Percentiles rank a stretch among this genome's conserved stretches.
phyloP scores from a whole-genome alignment of 257 asterid species.

The Solanum clarkiae region DNA sequence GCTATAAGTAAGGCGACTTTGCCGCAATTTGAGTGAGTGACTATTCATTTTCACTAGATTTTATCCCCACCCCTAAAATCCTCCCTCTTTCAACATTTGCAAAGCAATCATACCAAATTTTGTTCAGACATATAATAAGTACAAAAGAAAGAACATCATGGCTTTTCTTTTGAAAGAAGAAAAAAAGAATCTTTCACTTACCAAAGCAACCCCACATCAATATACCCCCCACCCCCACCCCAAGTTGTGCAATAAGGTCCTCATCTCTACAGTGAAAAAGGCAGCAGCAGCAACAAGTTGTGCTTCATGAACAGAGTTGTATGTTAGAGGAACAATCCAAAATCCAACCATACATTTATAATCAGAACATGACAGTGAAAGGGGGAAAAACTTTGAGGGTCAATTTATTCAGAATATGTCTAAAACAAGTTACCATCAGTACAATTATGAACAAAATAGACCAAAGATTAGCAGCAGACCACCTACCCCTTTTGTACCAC shows the following conservation, averaged over 20 bases:
- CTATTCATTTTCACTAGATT: background rate
- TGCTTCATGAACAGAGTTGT: background rate
- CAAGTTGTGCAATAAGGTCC: background rate
- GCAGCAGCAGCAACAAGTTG: background rate
- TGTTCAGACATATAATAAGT: background rate
- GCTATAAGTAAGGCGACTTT: too few species aligned
- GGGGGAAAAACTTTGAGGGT: background rate
- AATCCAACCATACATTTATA: background rate
- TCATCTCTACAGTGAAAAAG: background rate
- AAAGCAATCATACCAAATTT: background rate
- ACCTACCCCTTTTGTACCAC: conserved; percentile 3
- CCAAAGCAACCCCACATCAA: conserved; percentile 6
- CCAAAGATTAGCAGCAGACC: background rate
- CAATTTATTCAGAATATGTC: conserved; percentile 10
- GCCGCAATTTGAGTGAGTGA: background rate
- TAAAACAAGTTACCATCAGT: conserved; percentile 8
- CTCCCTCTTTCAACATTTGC: background rate
- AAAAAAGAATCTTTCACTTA: conserved; percentile 10
- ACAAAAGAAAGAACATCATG: background rate
- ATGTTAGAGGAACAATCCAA: background rate
- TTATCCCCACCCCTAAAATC: background rate
- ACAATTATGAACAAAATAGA: conserved; percentile 12
- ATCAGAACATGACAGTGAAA: background rate
- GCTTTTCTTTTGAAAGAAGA: background rate
- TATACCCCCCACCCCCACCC: background rate